These are phyloP conservation scores for Eucalyptus urophylla DNA, from an alignment of 345 rosid genomes.

Conservation along the genomic window DNA sequence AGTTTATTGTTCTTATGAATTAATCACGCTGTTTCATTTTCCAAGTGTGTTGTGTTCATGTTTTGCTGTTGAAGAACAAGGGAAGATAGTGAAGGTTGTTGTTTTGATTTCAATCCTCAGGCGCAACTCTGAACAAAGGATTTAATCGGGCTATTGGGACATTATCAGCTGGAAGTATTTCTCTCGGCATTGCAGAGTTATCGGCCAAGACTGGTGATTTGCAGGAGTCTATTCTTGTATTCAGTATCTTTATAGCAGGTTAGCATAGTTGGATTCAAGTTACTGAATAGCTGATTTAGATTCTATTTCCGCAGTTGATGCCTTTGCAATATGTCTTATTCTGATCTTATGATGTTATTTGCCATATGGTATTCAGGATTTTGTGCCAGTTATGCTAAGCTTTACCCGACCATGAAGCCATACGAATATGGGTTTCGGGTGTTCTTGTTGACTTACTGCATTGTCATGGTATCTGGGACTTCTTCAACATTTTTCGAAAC, in stretches of 20 bases:
- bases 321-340: background rate
- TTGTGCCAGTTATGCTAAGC: slow-evolving; percentile 46
- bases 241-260: slow-evolving; percentile 82
- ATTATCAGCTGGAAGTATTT: slow-evolving; percentile 70
- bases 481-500: slow-evolving; percentile 32
- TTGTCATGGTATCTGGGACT: slow-evolving; percentile 71
- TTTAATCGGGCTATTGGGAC: slow-evolving; percentile 88
- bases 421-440: slow-evolving; percentile 86
- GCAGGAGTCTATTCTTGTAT: slow-evolving; percentile 32
- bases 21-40: background rate
- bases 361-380: slow-evolving; percentile 26
- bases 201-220: slow-evolving; percentile 24
- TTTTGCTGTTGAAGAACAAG: background rate
- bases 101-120: slow-evolving; percentile 10
- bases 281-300: background rate
- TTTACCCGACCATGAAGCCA: slow-evolving; percentile 61
- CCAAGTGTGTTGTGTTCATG: background rate
- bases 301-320: background rate
- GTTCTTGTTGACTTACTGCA: slow-evolving; percentile 82
- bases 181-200: slow-evolving; percentile 68
- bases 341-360: background rate
- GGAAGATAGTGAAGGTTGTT: background rate
- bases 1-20: background rate
- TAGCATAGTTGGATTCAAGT: background rate
- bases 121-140: slow-evolving; percentile 84